phyloP scores from a whole-genome alignment of 129 eudicot genomes.

The Chrysanthemum lavandulifolium region DNA sequence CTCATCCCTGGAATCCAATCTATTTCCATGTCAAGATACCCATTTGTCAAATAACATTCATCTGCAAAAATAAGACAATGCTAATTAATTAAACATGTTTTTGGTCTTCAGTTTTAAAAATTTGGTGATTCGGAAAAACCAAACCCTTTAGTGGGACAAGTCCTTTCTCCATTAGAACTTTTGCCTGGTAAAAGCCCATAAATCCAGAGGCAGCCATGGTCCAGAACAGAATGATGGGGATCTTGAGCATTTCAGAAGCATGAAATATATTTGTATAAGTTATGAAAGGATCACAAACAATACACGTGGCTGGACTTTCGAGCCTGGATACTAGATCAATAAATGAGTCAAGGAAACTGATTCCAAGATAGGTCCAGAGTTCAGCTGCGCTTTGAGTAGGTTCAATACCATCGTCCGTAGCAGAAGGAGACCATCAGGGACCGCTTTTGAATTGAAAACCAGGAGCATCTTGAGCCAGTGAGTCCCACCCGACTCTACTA shows the following conservation, averaged over 20 bases:
- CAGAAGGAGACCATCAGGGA: constrained; percentile 28
- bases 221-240: constrained; percentile 29
- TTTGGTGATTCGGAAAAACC: neutral
- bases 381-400: neutral
- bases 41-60: constrained; percentile 25
- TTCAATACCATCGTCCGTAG: constrained; percentile 1
- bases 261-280: neutral
- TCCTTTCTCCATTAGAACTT: constrained; percentile 28
- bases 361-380: constrained; percentile 13
- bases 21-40: constrained; percentile 17
- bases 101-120: neutral
- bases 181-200: constrained; percentile 28
- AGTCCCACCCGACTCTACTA: constrained; percentile 8
- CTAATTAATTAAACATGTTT: neutral
- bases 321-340: constrained; percentile 12
- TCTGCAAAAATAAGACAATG: constrained; percentile 8
- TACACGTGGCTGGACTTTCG: constrained; percentile 25
- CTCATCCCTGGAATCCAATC: constrained; percentile 34
- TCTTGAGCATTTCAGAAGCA: constrained; percentile 23
- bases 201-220: constrained; percentile 31
- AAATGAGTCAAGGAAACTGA: constrained; percentile 16
- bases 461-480: constrained; percentile 1
- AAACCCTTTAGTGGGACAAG: constrained; percentile 25
- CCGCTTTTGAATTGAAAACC: constrained; percentile 28
- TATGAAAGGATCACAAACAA: constrained; percentile 24